phyloP scores from a whole-genome alignment of 2,329 filamentous ascomycete genomes.

The Fusarium agapanthi region DNA sequence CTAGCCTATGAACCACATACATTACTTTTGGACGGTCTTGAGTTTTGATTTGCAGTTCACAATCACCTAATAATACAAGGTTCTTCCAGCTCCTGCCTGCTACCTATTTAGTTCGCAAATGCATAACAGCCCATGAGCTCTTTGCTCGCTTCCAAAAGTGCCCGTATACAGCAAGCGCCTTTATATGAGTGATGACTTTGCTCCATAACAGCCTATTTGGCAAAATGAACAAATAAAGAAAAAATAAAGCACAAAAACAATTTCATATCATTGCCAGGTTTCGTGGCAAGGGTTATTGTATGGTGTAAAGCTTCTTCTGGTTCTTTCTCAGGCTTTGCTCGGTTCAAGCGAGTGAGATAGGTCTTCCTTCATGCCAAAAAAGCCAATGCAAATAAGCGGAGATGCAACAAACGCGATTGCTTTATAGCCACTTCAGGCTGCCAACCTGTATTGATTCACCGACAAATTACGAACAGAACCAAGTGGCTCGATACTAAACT shows the following conservation, averaged over 20 bases:
- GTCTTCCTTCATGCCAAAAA: neutral
- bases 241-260: neutral
- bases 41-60: neutral
- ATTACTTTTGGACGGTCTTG: neutral
- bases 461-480: neutral
- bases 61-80: neutral
- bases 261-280: neutral
- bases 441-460: neutral
- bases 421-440: neutral
- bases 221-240: neutral
- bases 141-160: neutral
- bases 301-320: neutral
- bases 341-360: neutral
- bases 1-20: neutral
- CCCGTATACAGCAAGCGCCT: neutral
- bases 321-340: neutral
- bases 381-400: conserved; percentile 46
- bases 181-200: neutral
- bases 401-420: conserved; percentile 47
- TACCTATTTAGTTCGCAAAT: neutral
- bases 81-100: neutral
- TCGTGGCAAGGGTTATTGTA: neutral
- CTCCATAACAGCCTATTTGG: neutral
- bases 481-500: neutral
- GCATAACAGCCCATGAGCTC: neutral